Base-by-base conservation (phyloP, 768 basidiomycete genomes). In the Hortiboletus campestris region DNA sequence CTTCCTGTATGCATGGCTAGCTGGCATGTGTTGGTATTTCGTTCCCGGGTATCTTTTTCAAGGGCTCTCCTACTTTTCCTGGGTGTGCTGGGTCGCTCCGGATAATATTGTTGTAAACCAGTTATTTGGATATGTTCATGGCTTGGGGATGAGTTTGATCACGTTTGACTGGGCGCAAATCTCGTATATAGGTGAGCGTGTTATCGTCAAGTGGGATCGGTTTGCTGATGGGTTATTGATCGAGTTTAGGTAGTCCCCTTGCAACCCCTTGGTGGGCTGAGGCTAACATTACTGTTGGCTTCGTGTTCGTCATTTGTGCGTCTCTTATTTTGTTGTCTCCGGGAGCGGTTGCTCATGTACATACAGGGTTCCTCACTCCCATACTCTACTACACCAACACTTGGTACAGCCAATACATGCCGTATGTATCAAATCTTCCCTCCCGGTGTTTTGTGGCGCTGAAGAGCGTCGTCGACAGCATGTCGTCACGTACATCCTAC, bases 161-260 rank as follows among this genome's bases (percentile, higher is more conserved):
- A 89, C 88, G 32, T 90, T 93, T 67, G 90, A 92, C 61, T 93
- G 90, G 91, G 76, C 84, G 3, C 85, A 89, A 67, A 83, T 87
- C 56, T 56, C 71, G 10, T 76, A 66, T 54, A 66, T 72, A 8
- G 65, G 70, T 46, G 50, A 49, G 47, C 28, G 9, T 25, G 0
- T 51, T 12, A 28, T 31, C 13, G 10, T 46, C n/a, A 16, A 3
- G 16, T 8, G 22, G 13, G 11, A 29, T 45, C 34, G 13, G 9
- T 40, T 36, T 46, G 9, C 6, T 58, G 20, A 52, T 16, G 13
- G 28, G 0, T 44, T 11, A 17, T 46, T 31, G 25, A 36, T 34
- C 6, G 42, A 16, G 9, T 34, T 19, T 40, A 69, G 70, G 55
- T 11, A 73, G 63, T 22, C 90, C 90, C 0, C 82, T 92, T 44